Conservation (phyloP, 2,329 filamentous ascomycete species). For the Nemania abortiva region DNA sequence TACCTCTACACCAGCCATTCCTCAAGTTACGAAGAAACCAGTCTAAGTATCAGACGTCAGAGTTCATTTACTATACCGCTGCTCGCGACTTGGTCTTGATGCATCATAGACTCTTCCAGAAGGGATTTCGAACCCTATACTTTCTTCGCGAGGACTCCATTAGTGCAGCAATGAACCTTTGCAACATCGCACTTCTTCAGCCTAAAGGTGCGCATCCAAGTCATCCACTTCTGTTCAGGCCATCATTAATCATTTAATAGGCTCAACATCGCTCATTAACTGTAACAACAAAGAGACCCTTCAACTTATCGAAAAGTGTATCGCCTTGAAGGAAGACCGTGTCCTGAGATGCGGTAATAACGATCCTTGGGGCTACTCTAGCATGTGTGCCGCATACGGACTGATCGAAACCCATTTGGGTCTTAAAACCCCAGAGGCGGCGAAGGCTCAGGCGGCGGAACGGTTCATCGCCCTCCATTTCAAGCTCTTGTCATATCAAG, state of each 20-base stretch:
- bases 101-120: conserved; percentile 70
- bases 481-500: conserved; percentile 67
- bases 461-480: conserved; percentile 70
- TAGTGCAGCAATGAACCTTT: conserved; percentile 71
- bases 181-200: conserved; percentile 71
- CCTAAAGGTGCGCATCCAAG: conserved; percentile 55
- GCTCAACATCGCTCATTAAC: conserved; percentile 72
- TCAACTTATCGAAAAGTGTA: conserved; percentile 71
- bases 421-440: conserved; percentile 66
- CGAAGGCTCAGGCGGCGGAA: conserved; percentile 70
- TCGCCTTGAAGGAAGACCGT: conserved; percentile 71
- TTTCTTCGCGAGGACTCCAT: conserved; percentile 71
- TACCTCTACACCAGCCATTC: conserved; percentile 71
- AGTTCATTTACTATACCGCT: conserved; percentile 73
- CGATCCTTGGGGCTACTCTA: conserved; percentile 73
- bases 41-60: conserved; percentile 72
- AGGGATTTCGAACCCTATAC: conserved; percentile 69
- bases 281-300: conserved; percentile 71
- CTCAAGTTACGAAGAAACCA: conserved; percentile 70
- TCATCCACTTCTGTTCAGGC: background rate
- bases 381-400: conserved; percentile 71
- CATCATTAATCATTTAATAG: conserved; percentile 45
- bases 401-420: conserved; percentile 70
- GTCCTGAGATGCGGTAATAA: conserved; percentile 72
- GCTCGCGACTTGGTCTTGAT: conserved; percentile 72